Conservation (phyloP, 2,329 filamentous ascomycete species). For the Neonectria punicea region DNA sequence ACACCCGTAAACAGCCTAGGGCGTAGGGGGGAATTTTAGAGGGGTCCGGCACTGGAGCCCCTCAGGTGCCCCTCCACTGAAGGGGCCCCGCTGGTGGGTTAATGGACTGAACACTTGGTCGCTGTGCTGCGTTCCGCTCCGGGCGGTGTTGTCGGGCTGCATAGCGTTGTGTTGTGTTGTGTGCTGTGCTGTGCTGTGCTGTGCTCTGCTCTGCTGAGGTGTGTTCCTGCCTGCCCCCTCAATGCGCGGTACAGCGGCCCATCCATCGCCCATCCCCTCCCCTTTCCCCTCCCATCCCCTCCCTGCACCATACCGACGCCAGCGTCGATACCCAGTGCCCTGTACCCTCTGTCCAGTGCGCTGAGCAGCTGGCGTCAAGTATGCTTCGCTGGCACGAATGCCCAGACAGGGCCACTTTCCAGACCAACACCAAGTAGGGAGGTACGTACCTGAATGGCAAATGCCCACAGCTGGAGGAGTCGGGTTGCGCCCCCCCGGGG, state of each 20-base stretch:
- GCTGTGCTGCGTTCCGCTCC: slow-evolving; percentile 19
- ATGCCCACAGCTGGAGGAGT: neutral
- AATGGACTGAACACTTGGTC: slow-evolving; percentile 24
- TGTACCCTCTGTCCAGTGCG: slow-evolving; percentile 19
- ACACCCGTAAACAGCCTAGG: slow-evolving; percentile 38
- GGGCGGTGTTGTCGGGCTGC: slow-evolving; percentile 25
- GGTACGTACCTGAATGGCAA: slow-evolving; percentile 6
- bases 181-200: slow-evolving; percentile 19
- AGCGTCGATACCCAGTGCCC: slow-evolving; percentile 17
- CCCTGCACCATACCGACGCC: slow-evolving; percentile 12
- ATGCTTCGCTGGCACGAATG: slow-evolving; percentile 44
- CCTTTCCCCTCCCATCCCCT: neutral
- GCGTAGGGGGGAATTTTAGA: slow-evolving; percentile 15
- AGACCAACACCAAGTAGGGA: slow-evolving; percentile 13
- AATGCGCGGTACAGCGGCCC: slow-evolving; percentile 6
- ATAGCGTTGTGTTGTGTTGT: slow-evolving; percentile 30
- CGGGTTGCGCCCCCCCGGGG: slow-evolving; percentile 13
- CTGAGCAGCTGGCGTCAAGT: slow-evolving; percentile 19
- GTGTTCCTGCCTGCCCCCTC: too few species aligned
- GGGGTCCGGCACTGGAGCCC: slow-evolving; percentile 31
- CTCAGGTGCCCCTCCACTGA: slow-evolving; percentile 38
- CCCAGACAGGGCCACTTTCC: slow-evolving; percentile 38
- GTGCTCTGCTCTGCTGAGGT: slow-evolving; percentile 2
- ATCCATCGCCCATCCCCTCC: neutral
- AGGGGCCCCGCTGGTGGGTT: slow-evolving; percentile 40